phyloP scores from a whole-genome alignment of 768 basidiomycete genomes.

The Exidia glandulosa region DNA sequence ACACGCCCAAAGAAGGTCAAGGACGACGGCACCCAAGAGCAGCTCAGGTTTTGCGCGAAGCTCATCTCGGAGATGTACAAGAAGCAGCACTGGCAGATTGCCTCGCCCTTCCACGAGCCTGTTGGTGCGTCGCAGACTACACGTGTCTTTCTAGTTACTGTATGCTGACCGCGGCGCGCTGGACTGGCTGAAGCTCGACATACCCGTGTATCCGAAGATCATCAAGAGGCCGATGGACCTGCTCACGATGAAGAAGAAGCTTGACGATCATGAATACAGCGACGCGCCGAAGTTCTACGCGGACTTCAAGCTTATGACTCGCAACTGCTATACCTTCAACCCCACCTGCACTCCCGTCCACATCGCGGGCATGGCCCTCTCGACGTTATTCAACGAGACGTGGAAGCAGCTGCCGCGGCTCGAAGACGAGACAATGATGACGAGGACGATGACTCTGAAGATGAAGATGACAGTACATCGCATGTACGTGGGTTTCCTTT shows the following conservation, averaged over 20 bases:
- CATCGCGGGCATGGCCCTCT: conserved; percentile 73
- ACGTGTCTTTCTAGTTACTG: not conserved
- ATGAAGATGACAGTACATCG: conserved; percentile 47
- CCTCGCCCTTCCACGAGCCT: conserved; percentile 84
- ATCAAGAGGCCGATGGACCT: conserved; percentile 96
- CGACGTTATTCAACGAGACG: conserved; percentile 84
- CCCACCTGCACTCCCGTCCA: conserved; percentile 75
- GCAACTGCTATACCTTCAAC: conserved; percentile 89
- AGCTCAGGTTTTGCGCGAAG: conserved; percentile 73
- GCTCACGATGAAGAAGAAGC: conserved; percentile 74
- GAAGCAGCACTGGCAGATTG: conserved; percentile 64
- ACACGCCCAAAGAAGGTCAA: conserved; percentile 45
- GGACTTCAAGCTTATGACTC: conserved; percentile 91
- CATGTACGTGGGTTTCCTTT: conserved; percentile 8
- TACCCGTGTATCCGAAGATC: conserved; percentile 81
- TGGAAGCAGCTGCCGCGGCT: conserved; percentile 70
- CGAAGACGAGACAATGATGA: conserved; percentile 49
- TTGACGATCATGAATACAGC: conserved; percentile 66
- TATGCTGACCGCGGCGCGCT: conserved; percentile 36
- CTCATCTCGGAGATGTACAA: conserved; percentile 64
- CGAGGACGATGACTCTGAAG: conserved; percentile 53
- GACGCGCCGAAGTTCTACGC: conserved; percentile 73
- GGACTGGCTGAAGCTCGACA: conserved; percentile 70
- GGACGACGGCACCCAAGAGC: conserved; percentile 64
- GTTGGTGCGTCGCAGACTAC: conserved; percentile 63